Evolutionary conservation across 176 grass and related monocot genomes (phyloP).

Genomic region (Lolium rigidum): DNA sequence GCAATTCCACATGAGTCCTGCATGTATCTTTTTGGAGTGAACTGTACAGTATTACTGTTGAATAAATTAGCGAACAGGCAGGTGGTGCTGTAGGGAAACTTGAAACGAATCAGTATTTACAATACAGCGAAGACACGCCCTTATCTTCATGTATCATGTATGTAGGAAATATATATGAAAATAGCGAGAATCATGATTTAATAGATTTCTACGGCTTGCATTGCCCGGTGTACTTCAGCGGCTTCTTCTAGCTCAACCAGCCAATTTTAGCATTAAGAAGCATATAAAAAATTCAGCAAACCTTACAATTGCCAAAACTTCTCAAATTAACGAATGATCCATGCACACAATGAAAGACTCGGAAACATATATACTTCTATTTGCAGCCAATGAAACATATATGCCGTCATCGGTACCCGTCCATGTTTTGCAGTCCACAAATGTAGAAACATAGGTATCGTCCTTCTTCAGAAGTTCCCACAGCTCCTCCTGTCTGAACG

Average conservation of each 20-base stretch:
- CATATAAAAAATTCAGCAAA: background rate
- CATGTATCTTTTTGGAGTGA: no score
- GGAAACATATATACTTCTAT: background rate
- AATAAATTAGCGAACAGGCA: background rate
- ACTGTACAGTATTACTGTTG: no score
- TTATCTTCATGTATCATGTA: no score
- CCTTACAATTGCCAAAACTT: background rate
- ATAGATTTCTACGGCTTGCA: background rate
- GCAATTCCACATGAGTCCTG: background rate
- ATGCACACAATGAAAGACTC: background rate
- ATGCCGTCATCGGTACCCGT: background rate
- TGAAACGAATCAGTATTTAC: background rate
- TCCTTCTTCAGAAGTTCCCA: background rate
- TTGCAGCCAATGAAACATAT: background rate
- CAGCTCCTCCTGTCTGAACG: background rate
- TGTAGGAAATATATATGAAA: no score
- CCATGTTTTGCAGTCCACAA: background rate
- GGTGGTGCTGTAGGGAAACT: background rate
- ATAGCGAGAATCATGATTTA: no score
- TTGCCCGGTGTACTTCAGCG: background rate
- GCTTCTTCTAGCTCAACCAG: background rate
- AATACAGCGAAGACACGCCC: no score
- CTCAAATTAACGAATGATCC: background rate
- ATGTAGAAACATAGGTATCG: background rate
- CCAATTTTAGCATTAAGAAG: background rate